Evolutionary conservation across 1,284 basidiomycete genomes (phyloP).

Genomic region (Ceratobasidium sp.): DNA sequence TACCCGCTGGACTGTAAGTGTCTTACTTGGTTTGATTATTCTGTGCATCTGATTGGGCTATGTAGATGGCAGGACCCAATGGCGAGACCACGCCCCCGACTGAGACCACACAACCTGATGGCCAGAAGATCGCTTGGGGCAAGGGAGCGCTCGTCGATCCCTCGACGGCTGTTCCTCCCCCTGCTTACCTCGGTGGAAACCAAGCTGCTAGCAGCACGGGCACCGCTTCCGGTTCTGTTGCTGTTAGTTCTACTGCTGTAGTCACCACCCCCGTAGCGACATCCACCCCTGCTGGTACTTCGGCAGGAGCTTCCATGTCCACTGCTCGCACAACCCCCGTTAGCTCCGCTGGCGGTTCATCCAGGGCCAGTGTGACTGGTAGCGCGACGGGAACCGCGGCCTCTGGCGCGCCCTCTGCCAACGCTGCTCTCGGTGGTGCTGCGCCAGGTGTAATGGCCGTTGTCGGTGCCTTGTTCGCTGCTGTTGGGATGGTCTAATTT

Average conservation of each 20-base stretch:
- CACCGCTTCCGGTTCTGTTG: background rate
- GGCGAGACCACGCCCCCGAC: conserved; percentile 34
- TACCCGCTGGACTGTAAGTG: conserved; percentile 48
- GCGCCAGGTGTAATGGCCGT: conserved; percentile 38
- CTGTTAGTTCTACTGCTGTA: conserved; percentile 9
- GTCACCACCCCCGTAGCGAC: conserved; percentile 4
- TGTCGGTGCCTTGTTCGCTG: conserved; percentile 44
- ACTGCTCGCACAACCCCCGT: background rate
- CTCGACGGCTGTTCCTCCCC: conserved; percentile 27
- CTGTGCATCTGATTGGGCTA: background rate
- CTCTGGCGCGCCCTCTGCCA: conserved; percentile 23
- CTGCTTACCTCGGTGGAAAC: conserved; percentile 15
- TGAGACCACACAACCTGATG: conserved; percentile 47
- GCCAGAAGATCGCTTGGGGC: conserved; percentile 44
- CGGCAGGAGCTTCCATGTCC: background rate
- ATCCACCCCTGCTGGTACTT: background rate
- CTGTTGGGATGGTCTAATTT: conserved; percentile 37
- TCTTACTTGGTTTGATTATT: background rate
- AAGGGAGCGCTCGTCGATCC: conserved; percentile 46
- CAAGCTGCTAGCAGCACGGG: conserved; percentile 17
- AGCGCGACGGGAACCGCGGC: conserved; percentile 29
- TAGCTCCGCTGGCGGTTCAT: background rate
- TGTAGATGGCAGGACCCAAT: conserved; percentile 45
- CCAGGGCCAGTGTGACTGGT: background rate
- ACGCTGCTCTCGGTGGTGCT: conserved; percentile 17